Conservation (phyloP, 306 rosid genomes). For the Gillenia trifoliata region DNA sequence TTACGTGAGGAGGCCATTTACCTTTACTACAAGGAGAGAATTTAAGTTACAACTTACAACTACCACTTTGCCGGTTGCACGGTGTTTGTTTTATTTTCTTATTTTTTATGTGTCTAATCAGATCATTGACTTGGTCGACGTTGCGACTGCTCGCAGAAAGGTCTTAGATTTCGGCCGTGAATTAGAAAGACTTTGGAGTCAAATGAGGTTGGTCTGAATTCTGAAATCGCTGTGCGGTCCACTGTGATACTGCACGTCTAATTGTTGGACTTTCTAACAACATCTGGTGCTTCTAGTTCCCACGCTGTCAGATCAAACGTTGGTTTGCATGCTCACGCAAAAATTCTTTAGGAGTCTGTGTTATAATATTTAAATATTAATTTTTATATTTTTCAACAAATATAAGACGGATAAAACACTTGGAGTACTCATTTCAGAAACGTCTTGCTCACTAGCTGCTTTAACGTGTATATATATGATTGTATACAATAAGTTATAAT, state of each 20-base stretch:
- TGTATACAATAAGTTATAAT: background rate
- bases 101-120: background rate
- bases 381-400: too few relatives aligned
- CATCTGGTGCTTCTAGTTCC: background rate
- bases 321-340: too few relatives aligned
- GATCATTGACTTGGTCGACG: background rate
- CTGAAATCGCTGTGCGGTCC: too few relatives aligned
- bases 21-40: too few relatives aligned
- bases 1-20: too few relatives aligned
- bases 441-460: background rate
- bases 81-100: background rate
- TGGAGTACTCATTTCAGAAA: too few relatives aligned
- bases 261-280: constrained; percentile 8
- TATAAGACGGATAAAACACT: too few relatives aligned
- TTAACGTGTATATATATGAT: background rate
- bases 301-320: background rate
- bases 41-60: background rate
- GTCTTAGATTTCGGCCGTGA: background rate
- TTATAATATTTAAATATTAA: too few relatives aligned
- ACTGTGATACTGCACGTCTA: background rate
- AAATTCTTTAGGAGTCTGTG: too few relatives aligned
- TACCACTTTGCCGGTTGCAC: background rate
- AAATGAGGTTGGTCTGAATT: background rate
- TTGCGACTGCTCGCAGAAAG: background rate
- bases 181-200: background rate